phyloP scores from a whole-genome alignment of 2,329 filamentous ascomycete genomes.

The Botrytis hyacinthi region DNA sequence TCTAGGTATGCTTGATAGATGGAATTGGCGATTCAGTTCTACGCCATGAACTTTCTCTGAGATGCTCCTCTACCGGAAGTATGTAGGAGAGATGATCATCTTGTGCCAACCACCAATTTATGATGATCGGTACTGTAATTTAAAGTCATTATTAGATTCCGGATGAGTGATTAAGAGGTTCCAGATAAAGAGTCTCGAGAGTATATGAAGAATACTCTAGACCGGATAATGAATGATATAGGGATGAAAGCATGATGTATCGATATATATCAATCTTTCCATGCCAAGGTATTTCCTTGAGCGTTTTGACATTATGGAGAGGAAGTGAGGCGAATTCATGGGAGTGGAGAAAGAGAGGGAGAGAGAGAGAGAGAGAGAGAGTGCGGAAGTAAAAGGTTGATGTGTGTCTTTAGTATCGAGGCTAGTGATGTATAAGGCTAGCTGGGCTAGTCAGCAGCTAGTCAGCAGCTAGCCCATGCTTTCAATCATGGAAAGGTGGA shows the following conservation, averaged over 20 bases:
- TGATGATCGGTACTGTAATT: constrained; percentile 6
- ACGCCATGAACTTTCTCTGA: constrained; percentile 8
- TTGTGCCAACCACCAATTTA: background rate
- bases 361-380: background rate
- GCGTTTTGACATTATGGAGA: background rate
- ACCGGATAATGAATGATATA: background rate
- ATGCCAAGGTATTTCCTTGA: background rate
- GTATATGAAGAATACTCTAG: background rate
- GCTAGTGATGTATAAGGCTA: background rate
- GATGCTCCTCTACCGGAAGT: background rate
- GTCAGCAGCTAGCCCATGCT: background rate
- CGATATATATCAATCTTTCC: background rate
- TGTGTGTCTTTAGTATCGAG: background rate
- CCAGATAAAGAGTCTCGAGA: background rate
- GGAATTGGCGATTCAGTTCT: background rate
- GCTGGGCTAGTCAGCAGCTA: background rate
- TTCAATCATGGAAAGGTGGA: background rate
- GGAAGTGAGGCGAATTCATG: background rate
- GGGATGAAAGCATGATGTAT: background rate
- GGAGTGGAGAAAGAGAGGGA: background rate
- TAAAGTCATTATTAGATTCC: background rate
- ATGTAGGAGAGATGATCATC: background rate
- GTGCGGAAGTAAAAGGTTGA: background rate
- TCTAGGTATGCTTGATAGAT: background rate
- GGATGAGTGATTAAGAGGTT: background rate